Percentiles rank a stretch among this genome's conserved stretches.
phyloP scores from a whole-genome alignment of 73 alveolate species.

The Blepharisma japonicum region DNA sequence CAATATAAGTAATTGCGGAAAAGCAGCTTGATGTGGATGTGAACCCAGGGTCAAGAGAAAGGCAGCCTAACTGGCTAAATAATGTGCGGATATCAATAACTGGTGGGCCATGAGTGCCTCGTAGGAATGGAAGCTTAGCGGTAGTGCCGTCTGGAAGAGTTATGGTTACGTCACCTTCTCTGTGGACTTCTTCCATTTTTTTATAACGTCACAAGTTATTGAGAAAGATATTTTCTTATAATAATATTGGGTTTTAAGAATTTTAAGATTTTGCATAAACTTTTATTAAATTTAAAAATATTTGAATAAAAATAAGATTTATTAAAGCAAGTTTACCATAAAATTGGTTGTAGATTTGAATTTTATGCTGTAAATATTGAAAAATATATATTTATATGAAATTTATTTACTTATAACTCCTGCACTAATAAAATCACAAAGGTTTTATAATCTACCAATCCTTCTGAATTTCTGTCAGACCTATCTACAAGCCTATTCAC shows the following conservation, averaged over 20 bases:
- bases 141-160: constrained; percentile 70
- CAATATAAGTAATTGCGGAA: constrained; percentile 80
- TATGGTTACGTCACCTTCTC: constrained; percentile 27
- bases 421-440: constrained; percentile 20
- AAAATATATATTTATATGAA: too few relatives aligned
- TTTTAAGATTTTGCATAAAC: too few relatives aligned
- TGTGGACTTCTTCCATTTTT: too few relatives aligned
- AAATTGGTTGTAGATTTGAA: too few relatives aligned
- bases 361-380: too few relatives aligned
- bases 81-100: constrained; percentile 67
- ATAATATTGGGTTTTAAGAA: too few relatives aligned
- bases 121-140: constrained; percentile 55
- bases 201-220: too few relatives aligned
- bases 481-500: neutral
- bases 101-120: constrained; percentile 75
- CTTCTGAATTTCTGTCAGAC: constrained; percentile 12
- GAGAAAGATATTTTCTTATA: too few relatives aligned
- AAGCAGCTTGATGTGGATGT: constrained; percentile 71
- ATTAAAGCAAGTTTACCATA: too few relatives aligned
- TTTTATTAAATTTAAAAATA: too few relatives aligned
- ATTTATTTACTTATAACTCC: neutral
- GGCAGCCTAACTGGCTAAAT: constrained; percentile 58
- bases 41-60: constrained; percentile 75
- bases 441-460: constrained; percentile 8
- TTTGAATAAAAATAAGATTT: too few relatives aligned